Conservation (phyloP, 2,329 filamentous ascomycete genomes). For the Exophiala sideris region DNA sequence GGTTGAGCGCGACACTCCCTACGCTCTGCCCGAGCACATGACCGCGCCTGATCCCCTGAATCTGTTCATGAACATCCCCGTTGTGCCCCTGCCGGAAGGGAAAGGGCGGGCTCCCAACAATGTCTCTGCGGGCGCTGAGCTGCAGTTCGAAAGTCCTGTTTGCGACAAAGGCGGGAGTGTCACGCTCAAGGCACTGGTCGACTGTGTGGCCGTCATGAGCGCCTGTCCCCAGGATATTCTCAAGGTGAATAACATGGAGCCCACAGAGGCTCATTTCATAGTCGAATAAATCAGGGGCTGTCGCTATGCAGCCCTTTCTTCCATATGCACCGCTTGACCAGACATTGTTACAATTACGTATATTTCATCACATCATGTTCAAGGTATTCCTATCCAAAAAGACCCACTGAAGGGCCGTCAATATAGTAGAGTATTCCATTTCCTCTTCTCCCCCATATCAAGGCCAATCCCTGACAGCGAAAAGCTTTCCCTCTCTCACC, state of each 20-base stretch:
- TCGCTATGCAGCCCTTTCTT: not conserved
- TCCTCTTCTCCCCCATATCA: no score
- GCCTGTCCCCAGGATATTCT: slow-evolving; percentile 43
- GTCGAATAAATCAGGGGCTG: slow-evolving; percentile 10
- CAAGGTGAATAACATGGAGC: slow-evolving; percentile 37
- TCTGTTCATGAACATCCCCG: slow-evolving; percentile 45
- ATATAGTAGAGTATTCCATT: not conserved
- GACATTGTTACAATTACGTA: no score
- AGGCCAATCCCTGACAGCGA: no score
- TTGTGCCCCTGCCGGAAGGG: slow-evolving; percentile 12
- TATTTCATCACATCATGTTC: no score
- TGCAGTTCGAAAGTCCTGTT: slow-evolving; percentile 35
- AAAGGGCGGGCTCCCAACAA: slow-evolving; percentile 2
- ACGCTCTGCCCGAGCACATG: slow-evolving; percentile 15
- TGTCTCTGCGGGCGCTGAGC: slow-evolving; percentile 25
- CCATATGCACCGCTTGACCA: not conserved
- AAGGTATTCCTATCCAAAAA: no score
- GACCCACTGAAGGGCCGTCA: no score
- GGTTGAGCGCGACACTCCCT: slow-evolving; percentile 29
- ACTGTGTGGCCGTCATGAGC: slow-evolving; percentile 42
- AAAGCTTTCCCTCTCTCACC: not conserved
- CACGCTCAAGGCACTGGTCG: slow-evolving; percentile 35
- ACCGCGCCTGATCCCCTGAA: slow-evolving; percentile 42
- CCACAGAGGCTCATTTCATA: slow-evolving; percentile 33
- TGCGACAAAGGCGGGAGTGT: slow-evolving; percentile 38